Base-by-base conservation (phyloP, 176 grass and related monocot species). In the Oryza meyeriana region DNA sequence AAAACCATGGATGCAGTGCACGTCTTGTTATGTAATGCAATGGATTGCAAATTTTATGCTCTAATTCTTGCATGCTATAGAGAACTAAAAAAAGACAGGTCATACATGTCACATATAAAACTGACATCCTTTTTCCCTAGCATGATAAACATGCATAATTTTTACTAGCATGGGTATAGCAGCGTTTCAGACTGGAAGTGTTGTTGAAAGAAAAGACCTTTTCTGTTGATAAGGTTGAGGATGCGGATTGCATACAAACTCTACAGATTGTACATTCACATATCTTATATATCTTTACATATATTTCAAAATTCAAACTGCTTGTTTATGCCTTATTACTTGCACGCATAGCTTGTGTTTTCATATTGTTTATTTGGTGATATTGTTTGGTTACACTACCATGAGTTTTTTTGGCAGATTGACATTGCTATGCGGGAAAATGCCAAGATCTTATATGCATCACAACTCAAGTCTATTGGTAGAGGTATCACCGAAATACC, bases 401-500 rank as follows among this genome's bases (percentile, higher is more conserved):
- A 40, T 91, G 64, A 27, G 87, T 35, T 71, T 77, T 85, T 90
- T 74, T 42, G 59, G 61, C 66, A 99, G 96, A 82, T 99, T 18
- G 93, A 95, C 74, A 99, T 99, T 90, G 93, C 96, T 83, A 91
- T 99, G 79, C 80, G 96, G 69, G 96, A 99, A 57, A 99, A 99
- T 93, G 93, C 93, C 68, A 93, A 95, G 78, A 94, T 34, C 82
- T 91, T 99, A 66, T 99, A 92, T 47, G 75, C 58, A n/a, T 80
- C 73, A 65, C 92, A 94, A 89, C 87, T 99, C 40, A 91, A 91
- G 73, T 92, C 85, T 70, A 89, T 95, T 41, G 93, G 91, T 72
- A 89, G 83, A 99, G 93, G 96, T 99, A 88, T 62, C 39, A 39
- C 11, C 41, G 65, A 47, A 73, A 80, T 73, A 36, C 35, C 36